Percentiles rank a stretch among this genome's conserved stretches.
Conservation (phyloP, 257 asterid species). For the Jacaranda mimosifolia region DNA sequence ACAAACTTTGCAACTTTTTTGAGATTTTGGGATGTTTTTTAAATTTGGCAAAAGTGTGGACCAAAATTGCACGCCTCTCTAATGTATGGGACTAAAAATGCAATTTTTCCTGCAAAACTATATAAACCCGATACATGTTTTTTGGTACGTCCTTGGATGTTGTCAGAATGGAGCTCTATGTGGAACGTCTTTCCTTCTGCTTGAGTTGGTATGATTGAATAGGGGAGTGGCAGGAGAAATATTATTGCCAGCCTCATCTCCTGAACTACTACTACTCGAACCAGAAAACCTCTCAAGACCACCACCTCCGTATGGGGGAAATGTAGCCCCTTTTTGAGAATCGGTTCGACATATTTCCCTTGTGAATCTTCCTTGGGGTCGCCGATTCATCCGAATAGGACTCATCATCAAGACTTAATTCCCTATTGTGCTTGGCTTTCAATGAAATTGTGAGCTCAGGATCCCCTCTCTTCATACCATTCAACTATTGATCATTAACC, state of each 20-base stretch:
- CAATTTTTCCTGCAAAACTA: too few relatives aligned
- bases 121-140: too few relatives aligned
- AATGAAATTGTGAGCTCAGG: conserved; percentile 54
- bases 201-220: conserved; percentile 60
- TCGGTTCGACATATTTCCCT: conserved; percentile 4
- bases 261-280: conserved; percentile 42
- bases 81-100: too few relatives aligned
- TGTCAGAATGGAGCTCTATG: conserved; percentile 77
- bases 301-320: conserved; percentile 24
- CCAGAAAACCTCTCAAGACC: conserved; percentile 29
- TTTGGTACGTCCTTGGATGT: too few relatives aligned
- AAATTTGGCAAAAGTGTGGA: too few relatives aligned
- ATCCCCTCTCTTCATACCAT: conserved; percentile 59
- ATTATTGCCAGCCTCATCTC: conserved; percentile 42
- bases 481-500: conserved; percentile 63
- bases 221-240: conserved; percentile 67
- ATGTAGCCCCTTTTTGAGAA: conserved; percentile 25
- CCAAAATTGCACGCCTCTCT: too few relatives aligned
- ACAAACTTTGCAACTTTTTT: too few relatives aligned
- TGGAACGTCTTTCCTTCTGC: conserved; percentile 74
- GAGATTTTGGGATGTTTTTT: too few relatives aligned
- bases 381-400: conserved; percentile 49
- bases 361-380: conserved; percentile 54
- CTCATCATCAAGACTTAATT: conserved; percentile 36
- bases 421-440: conserved; percentile 44